These are phyloP conservation scores for Metschnikowia drakensbergensis DNA, from an alignment of 805 yeast genomes.

Conservation along the genomic window DNA sequence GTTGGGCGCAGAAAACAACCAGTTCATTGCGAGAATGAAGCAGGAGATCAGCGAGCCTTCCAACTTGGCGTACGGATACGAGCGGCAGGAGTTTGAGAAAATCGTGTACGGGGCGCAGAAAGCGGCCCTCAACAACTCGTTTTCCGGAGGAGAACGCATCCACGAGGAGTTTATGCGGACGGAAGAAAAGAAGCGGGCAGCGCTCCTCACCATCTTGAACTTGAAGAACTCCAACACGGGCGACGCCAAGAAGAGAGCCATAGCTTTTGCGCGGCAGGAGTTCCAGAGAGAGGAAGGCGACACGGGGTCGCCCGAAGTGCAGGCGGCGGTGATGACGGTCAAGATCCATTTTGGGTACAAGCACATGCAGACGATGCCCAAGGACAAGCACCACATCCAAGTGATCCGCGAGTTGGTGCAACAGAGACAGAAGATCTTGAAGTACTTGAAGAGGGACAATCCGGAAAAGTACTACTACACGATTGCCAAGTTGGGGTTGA, in stretches of 20 bases:
- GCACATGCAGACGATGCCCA: conserved; percentile 62
- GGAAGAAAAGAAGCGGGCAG: conserved; percentile 60
- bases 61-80: conserved; percentile 57
- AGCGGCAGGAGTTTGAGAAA: conserved; percentile 65
- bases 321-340: conserved; percentile 86
- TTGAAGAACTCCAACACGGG: conserved; percentile 64
- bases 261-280: conserved; percentile 67
- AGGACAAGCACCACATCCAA: conserved; percentile 70
- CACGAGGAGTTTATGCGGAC: conserved; percentile 25
- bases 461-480: conserved; percentile 84
- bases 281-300: conserved; percentile 84
- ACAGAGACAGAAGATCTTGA: conserved; percentile 77
- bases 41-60: conserved; percentile 65
- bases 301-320: conserved; percentile 93
- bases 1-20: conserved; percentile 62
- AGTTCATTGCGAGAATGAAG: conserved; percentile 64
- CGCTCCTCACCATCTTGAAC: conserved; percentile 65
- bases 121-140: conserved; percentile 42
- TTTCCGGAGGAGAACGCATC: conserved; percentile 28
- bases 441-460: conserved; percentile 74
- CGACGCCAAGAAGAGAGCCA: conserved; percentile 57
- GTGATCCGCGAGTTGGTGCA: conserved; percentile 79
- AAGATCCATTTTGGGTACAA: conserved; percentile 72
- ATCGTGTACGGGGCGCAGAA: conserved; percentile 74
- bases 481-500: conserved; percentile 80